Evolutionary conservation across 1,139 yeast species (phyloP), one percentile per base, ranked within the genome.

Genomic region (Blastobotrys capitulatus): DNA sequence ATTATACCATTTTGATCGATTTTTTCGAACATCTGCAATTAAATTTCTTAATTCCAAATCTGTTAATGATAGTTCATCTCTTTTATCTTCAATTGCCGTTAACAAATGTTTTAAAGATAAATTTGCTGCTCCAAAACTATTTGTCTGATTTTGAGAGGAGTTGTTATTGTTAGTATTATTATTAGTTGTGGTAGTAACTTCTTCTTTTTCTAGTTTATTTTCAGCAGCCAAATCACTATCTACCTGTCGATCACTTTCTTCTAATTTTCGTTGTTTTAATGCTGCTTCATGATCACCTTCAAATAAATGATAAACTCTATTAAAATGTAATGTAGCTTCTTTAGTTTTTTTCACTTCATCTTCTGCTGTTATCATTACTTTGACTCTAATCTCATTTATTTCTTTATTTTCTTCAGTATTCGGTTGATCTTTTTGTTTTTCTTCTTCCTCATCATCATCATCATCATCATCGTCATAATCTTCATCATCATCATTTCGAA

Each of bases 1-100:
- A 53, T 87, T 87, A 6, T 82, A 96, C 99, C 98, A 94, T 67
- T 94, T 92, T 0, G 97, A 95, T 57, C 97, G 75, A 63, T 90
- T 90, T 60, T 90, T 92, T 45, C 97, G 78, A 12, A 92, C 97
- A 63, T 92, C 98, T 76, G 88, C 80, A 48, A 92, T 83, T 53
- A 92, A 75, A 48, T 84, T 85, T 52, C 95, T 79, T 53, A 92
- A 76, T 62, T 94, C 98, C 50, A 79, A 75, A 63, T 90, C 97
- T n/a, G 88, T 82, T 42, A 94, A 74, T 1, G 79, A 76, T 46
- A 90, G 72, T 51, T 79, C 78, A 22, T 88, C 88, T 58, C 96
- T 79, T 53, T 85, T 82, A 32, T 77, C 79, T 57, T 88, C 96
- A 53, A 92, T 88, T 1, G 85, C 79, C 4, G 81, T 78, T 36